phyloP scores from a whole-genome alignment of 441 rosid species.

The Erodium moschatum region DNA sequence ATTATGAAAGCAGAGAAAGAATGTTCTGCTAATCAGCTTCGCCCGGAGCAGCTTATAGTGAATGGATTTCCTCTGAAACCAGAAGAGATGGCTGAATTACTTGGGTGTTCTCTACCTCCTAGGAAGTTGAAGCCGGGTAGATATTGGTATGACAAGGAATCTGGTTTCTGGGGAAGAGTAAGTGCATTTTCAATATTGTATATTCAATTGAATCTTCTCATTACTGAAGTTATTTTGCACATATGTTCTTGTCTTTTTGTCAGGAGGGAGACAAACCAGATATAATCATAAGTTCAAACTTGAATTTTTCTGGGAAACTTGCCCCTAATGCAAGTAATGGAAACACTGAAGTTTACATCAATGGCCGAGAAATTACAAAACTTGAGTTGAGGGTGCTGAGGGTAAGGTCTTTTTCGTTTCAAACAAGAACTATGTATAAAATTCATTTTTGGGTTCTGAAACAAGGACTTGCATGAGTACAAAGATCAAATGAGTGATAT shows the following conservation, averaged over 20 bases:
- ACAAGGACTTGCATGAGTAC: not conserved
- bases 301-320: conserved; percentile 80
- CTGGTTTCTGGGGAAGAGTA: conserved; percentile 98
- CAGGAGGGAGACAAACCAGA: conserved; percentile 97
- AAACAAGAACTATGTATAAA: not conserved
- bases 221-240: not conserved
- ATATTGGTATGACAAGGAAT: conserved; percentile 98
- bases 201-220: conserved; percentile 14
- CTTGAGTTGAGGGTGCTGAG: conserved; percentile 70
- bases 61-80: conserved; percentile 76
- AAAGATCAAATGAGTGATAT: not conserved
- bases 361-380: conserved; percentile 91
- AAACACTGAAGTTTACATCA: conserved; percentile 77
- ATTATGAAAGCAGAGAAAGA: conserved; percentile 97
- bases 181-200: conserved; percentile 16
- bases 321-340: conserved; percentile 74
- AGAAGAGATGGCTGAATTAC: conserved; percentile 86
- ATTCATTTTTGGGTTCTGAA: not conserved
- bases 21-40: conserved; percentile 89
- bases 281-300: conserved; percentile 68
- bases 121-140: conserved; percentile 83
- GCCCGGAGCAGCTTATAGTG: conserved; percentile 86
- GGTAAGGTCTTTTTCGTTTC: conserved; percentile 31
- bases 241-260: conserved; percentile 22
- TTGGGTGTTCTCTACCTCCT: conserved; percentile 71